phyloP scores from a whole-genome alignment of 2,329 filamentous ascomycete species.

The Xylariaceae sp. region DNA sequence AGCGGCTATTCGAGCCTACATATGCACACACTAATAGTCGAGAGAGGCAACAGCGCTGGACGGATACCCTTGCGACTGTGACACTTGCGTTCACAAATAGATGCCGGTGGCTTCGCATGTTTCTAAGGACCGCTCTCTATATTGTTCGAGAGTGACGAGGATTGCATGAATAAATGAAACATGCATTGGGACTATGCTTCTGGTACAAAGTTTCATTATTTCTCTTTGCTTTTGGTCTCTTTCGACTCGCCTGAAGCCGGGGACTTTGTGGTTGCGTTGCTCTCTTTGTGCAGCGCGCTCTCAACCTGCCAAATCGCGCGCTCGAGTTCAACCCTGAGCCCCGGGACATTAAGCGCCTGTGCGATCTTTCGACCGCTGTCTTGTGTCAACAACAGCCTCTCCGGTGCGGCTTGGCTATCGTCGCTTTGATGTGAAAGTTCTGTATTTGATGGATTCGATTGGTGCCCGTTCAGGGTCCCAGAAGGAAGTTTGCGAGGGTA shows the following conservation, averaged over 20 bases:
- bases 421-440: slow-evolving; percentile 14
- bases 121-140: not conserved
- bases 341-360: slow-evolving; percentile 59
- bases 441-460: slow-evolving; percentile 26
- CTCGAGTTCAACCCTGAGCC: slow-evolving; percentile 67
- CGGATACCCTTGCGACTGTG: not conserved
- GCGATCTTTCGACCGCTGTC: slow-evolving; percentile 54
- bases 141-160: not conserved
- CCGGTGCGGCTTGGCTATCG: slow-evolving; percentile 29
- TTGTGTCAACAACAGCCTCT: slow-evolving; percentile 46
- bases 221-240: slow-evolving; percentile 1
- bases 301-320: slow-evolving; percentile 71
- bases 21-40: not conserved
- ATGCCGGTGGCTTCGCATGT: not conserved
- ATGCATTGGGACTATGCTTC: not conserved
- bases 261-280: not conserved
- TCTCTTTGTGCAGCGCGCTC: slow-evolving; percentile 35
- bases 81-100: not conserved
- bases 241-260: not conserved
- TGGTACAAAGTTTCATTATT: slow-evolving; percentile 9
- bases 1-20: not conserved
- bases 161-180: not conserved
- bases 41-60: not conserved
- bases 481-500: slow-evolving; percentile 44
- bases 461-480: slow-evolving; percentile 20